Base-by-base conservation (phyloP, 805 yeast genomes). In the Zygosaccharomyces pseudorouxii region DNA sequence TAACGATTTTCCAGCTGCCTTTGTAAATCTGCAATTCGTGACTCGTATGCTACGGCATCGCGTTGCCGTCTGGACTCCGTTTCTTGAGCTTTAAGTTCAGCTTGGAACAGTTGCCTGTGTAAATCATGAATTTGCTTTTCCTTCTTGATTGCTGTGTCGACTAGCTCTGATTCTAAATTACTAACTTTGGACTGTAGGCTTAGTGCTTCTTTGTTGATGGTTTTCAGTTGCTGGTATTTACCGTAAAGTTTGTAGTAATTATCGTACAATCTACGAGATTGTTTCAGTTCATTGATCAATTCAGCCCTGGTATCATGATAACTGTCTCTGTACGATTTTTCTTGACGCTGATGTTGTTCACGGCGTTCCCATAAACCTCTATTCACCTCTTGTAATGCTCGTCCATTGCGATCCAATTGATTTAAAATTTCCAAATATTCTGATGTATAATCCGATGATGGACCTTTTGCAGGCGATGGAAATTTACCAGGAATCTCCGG, bases 251-350 rank as follows among this genome's bases (percentile, higher is more conserved):
- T 55, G 45, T 61, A 65, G 42, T 63, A 69, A 10, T 70, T 65
- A 46, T 71, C 73, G 46, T 63, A 69, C 4, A 69, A 45, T 46
- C 57, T 56, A 45, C 68, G 65, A 4, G 67, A 59, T 38, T 67
- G 67, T 46, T 59, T 61, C 48, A 70, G 54, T 49, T 69, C 73
- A 9, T 53, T 44, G 5, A 65, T 59, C 33, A 69, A 59, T 42
- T 70, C 73, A 22, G 55, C 47, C 29, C 63, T 56, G 5, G 68
- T 48, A 5, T 57, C 50, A 6, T 52, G 42, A 45, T 68, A 68
- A 38, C 66, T 60, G 4, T 45, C 42, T 29, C 58, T 53, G 36
- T 49, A 57, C 19, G 48, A 43, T 12, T 50, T 39, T 42, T 55
- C 57, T 29, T 45, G 33, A 18, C 37, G 37, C 29, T 46, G 42